Base-by-base conservation (phyloP, 139 green algal species). In the Microglena sp. region DNA sequence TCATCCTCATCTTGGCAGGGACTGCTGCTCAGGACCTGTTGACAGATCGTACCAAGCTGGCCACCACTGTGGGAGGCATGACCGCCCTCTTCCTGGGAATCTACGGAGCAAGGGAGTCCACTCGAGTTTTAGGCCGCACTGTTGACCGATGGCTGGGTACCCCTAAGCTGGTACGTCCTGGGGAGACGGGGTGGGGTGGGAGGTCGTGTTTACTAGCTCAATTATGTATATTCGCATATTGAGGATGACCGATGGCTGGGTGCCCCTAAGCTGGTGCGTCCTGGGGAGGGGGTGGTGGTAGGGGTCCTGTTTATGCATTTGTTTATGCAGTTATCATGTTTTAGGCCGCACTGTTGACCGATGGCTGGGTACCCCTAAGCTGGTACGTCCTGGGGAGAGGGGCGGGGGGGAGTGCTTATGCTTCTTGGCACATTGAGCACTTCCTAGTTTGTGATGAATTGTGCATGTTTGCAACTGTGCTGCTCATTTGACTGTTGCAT, bases 101-200 rank as follows among this genome's bases (percentile, higher is more conserved):
- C 2, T 97, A 95, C 70, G 77, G 74, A 2, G 78, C 87, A 2
- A 65, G 89, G 1, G 92, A 98, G 78, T 84, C 78, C 22, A 86
- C 85, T 1, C 72, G 82, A 5, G 83, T 95, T 21, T 83, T 82
- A 11, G 88, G 81, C 18, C 81, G 78, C 30, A 77, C 79, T 0
- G 67, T 90, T 29, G 89, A 95, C 61, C 55, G 79, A 2, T 95
- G 87, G 85, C 85, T 96, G 53, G 85, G 86, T 60, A 95, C 86
- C 4, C 90, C 90, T 24, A 82, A 78, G 26, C 77, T 96, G 68
- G 86, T 91, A 22, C 6, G 32, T 7, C 45, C 55, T 43, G 11
- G 8, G 43, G 18, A 60, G n/a, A n/a, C n/a, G n/a, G n/a, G n/a
- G n/a, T n/a, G n/a, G n/a, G n/a, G n/a, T n/a, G n/a, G n/a, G n/a